Base-by-base conservation (phyloP, 192 early-diverging fungal genomes). In the Coemansia sp. region DNA sequence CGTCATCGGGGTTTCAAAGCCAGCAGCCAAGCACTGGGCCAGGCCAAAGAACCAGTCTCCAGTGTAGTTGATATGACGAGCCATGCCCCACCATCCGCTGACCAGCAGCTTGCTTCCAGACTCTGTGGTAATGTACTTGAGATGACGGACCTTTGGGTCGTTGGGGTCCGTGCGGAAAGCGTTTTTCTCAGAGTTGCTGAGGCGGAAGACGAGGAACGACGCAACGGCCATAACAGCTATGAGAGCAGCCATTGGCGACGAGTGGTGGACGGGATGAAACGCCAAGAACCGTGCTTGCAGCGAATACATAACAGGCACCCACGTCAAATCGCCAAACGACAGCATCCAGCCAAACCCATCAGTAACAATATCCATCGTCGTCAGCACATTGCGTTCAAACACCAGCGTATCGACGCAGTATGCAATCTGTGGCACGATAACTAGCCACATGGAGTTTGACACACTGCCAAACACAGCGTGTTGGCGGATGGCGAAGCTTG, bases 291-390 rank as follows among this genome's bases (percentile, higher is more conserved):
- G 85, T 0, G 94, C 89, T 77, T 98, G 96, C 7, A 96, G 71
- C 14, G 90, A 85, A 67, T 95, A 98, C 38, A 87, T 90, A 78
- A 92, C 87, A 12, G 93, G 93, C 26, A 98, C 86, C 96, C 96
- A 98, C 15, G 87, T 86, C 40, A 94, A 73, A 38, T 91, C 82
- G 53, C 88, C 89, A 70, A 89, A 89, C 23, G 85, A 84, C 48
- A 92, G 83, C 91, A 92, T 91, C 70, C 85, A 93, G 8, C 96
- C 96, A 73, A 98, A 97, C 7, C 96, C 96, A 70, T 98, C 96
- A 5, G 91, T 94, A 17, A 89, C 93, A n/a, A 98, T 92, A 61
- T 98, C 95, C 93, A 97, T 96, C 5, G 95, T 98, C 15, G 96
- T 95, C 74, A 98, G 67, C 18, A 98, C 91, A 11, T 91, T 86